Conservation (phyloP, 2,329 filamentous ascomycete species). For the Claviceps arundinis region DNA sequence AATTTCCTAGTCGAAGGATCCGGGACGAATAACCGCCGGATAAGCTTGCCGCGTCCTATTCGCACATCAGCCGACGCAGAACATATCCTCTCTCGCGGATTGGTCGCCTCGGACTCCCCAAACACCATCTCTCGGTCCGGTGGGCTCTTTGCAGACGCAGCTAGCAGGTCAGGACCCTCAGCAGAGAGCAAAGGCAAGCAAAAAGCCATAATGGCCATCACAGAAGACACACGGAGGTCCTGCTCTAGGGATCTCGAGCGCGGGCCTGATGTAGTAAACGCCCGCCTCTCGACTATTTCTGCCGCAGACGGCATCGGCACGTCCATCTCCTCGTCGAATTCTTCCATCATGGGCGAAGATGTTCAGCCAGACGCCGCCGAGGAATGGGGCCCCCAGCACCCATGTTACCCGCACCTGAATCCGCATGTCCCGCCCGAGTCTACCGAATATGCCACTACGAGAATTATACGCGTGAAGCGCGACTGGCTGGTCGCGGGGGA, state of each 20-base stretch:
- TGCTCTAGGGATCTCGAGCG: slow-evolving; percentile 42
- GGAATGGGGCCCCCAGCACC: slow-evolving; percentile 86
- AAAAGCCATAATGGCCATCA: slow-evolving; percentile 31
- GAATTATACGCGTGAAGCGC: slow-evolving; percentile 79
- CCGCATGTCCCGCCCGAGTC: slow-evolving; percentile 75
- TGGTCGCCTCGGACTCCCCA: neutral
- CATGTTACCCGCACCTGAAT: slow-evolving; percentile 88
- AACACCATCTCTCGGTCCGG: neutral
- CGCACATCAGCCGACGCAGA: slow-evolving; percentile 41
- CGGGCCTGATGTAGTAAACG: slow-evolving; percentile 32
- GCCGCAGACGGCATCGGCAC: slow-evolving; percentile 39
- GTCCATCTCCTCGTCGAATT: slow-evolving; percentile 41
- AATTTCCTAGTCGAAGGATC: slow-evolving; percentile 38
- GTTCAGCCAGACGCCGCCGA: slow-evolving; percentile 56
- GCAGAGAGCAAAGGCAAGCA: slow-evolving; percentile 36
- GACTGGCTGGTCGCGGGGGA: slow-evolving; percentile 90
- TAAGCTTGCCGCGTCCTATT: slow-evolving; percentile 40
- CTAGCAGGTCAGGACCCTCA: neutral
- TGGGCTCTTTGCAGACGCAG: neutral
- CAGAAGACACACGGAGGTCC: slow-evolving; percentile 21
- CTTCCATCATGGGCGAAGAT: slow-evolving; percentile 50
- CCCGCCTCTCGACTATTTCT: slow-evolving; percentile 34
- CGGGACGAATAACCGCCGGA: slow-evolving; percentile 31
- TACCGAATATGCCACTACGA: slow-evolving; percentile 60
- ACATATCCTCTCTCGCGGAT: slow-evolving; percentile 20